Conservation (phyloP, 345 rosid genomes). For the Rhodomyrtus tomentosa region DNA sequence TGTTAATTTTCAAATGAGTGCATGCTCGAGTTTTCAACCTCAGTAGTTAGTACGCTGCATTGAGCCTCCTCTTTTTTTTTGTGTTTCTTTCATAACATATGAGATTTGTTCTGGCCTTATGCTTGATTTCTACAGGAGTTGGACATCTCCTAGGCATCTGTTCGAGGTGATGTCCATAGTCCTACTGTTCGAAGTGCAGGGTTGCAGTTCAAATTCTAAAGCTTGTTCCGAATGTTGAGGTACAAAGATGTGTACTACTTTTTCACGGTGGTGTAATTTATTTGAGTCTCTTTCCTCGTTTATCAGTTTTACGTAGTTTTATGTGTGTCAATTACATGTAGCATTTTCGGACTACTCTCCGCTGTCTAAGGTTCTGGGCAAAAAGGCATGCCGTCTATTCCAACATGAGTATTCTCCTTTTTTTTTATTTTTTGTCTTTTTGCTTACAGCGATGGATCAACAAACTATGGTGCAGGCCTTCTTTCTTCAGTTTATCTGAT, state of each 20-base stretch:
- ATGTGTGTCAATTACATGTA: constrained; percentile 16
- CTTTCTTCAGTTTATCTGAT: neutral
- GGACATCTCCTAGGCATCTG: constrained; percentile 65
- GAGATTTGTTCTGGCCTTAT: neutral
- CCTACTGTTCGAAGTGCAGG: constrained; percentile 89
- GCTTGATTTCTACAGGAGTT: constrained; percentile 38
- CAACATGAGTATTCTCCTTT: constrained; percentile 25
- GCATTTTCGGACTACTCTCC: constrained; percentile 20
- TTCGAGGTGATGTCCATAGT: constrained; percentile 66
- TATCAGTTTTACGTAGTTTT: neutral
- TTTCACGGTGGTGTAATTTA: neutral
- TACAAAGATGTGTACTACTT: constrained; percentile 4
- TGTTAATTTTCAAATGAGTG: neutral
- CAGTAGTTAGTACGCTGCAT: neutral
- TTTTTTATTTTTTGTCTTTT: no score
- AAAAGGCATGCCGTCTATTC: constrained; percentile 63
- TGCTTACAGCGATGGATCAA: neutral
- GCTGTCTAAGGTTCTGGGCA: constrained; percentile 5
- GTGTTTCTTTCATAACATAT: neutral
- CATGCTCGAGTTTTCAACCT: neutral
- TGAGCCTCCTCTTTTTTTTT: neutral
- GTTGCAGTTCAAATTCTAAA: constrained; percentile 84
- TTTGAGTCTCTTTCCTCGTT: neutral
- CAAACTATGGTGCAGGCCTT: neutral
- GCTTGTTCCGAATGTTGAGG: constrained; percentile 83